Base-by-base conservation (phyloP, 2,329 filamentous ascomycete genomes). In the Parafenestella ontariensis region DNA sequence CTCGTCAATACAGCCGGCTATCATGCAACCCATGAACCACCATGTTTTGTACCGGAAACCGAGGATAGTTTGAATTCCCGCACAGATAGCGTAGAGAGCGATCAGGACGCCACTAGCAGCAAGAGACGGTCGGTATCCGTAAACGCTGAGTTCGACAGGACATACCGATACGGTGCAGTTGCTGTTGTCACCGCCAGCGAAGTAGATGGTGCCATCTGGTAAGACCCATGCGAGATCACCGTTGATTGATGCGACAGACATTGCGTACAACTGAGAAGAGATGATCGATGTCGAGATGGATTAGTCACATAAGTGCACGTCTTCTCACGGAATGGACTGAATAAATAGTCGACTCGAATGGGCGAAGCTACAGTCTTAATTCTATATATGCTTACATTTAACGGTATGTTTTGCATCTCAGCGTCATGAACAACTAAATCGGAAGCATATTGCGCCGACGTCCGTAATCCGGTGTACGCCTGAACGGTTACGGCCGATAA, bases 141-240 rank as follows among this genome's bases (percentile, higher is more conserved):
- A 50, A 15, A 54, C 34, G n/a, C 41, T 46, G n/a, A 11, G 33
- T 17, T 44, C 34, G 3, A 50, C n/a, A 10, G 52, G 52, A 17
- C 52, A 54, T 37, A 42, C 11, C 4, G 24, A 31, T 24, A 54
- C 46, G 10, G 52, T 54, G 28, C 52, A 54, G 41, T 49, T 54
- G 11, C 39, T 33, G 20, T 26, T 8, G 20, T 37, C 31, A 11
- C 52, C 52, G 28, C 28, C 28, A 31, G 28, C 28, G 34, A 54
- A 50, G 33, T 39, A 23, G 6, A 54, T 26, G 13, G 49, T 31
- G 48, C 34, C 34, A 3, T 37, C n/a, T 8, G 34, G 34, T 37
- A 37, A n/a, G 28, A 31, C 28, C 28, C 28, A 31, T 6, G 28
- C 28, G 28, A 31, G 28, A 11, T 11, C 28, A 3, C 28, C 28